phyloP scores from a whole-genome alignment of 1,139 yeast genomes.

The Wickerhamomyces sp. region DNA sequence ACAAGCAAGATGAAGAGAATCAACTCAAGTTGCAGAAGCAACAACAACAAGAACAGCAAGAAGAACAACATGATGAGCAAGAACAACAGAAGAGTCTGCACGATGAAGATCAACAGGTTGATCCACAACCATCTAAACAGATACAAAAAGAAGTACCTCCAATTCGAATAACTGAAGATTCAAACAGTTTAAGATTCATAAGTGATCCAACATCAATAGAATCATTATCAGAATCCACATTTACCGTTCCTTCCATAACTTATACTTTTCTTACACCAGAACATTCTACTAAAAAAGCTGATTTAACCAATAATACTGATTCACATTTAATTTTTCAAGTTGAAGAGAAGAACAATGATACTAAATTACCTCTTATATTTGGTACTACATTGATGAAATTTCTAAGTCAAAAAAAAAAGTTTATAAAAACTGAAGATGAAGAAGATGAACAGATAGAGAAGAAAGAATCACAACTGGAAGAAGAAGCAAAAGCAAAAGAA shows the following conservation, averaged over 20 bases:
- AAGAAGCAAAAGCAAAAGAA: not conserved
- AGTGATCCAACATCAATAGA: not conserved
- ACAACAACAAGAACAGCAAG: constrained; percentile 3
- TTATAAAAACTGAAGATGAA: constrained; percentile 2
- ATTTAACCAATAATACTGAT: not conserved
- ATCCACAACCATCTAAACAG: constrained; percentile 3
- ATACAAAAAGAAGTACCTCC: no score
- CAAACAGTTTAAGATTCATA: not conserved
- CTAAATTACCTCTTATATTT: constrained; percentile 7
- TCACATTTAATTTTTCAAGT: constrained; percentile 1
- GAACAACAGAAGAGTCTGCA: constrained; percentile 1
- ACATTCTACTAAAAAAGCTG: not conserved
- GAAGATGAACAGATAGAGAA: constrained; percentile 1
- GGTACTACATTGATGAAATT: constrained; percentile 10
- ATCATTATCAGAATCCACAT: not conserved
- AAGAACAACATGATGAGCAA: constrained; percentile 3
- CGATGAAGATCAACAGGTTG: constrained; percentile 1
- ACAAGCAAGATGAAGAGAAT: not conserved
- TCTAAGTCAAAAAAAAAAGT: constrained; percentile 6
- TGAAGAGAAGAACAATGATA: not conserved
- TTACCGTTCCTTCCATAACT: constrained; percentile 23
- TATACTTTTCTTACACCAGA: constrained; percentile 3
- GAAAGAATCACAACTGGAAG: constrained; percentile 1
- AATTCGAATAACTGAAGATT: not conserved
- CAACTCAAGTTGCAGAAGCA: not conserved